Conservation (phyloP, 495 filamentous ascomycete genomes). For the Tuber aestivum region DNA sequence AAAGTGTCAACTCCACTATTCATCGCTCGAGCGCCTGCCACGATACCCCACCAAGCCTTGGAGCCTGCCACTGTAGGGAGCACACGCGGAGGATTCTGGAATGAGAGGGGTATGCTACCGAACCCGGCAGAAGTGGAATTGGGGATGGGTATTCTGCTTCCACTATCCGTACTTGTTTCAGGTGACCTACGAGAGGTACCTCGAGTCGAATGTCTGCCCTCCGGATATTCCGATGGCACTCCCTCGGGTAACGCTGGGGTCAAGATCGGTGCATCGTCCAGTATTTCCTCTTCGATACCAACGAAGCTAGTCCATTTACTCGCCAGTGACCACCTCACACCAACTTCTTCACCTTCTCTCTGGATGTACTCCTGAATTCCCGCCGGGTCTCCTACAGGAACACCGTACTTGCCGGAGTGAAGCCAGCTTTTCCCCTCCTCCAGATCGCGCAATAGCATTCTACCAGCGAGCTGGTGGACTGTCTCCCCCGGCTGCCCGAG, state of each 20-base stretch:
- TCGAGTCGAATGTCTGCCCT: neutral
- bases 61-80: neutral
- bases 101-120: too few relatives aligned
- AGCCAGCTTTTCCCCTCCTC: conserved; percentile 66
- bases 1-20: neutral
- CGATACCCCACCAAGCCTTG: too few relatives aligned
- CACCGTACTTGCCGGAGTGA: conserved; percentile 16
- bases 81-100: fast-evolving
- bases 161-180: neutral
- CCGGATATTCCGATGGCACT: neutral
- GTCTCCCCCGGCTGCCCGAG: conserved; percentile 50
- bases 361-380: conserved; percentile 54
- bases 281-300: conserved; percentile 51
- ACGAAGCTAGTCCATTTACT: conserved; percentile 67
- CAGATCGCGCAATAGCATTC: conserved; percentile 59
- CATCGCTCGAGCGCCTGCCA: neutral
- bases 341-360: conserved; percentile 59
- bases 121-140: too few relatives aligned
- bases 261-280: conserved; percentile 15
- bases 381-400: conserved; percentile 44
- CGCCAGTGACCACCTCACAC: conserved; percentile 58
- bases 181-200: neutral
- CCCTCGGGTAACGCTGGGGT: neutral
- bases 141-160: neutral
- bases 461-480: conserved; percentile 64